A percentile compares a stretch with the other conserved stretches of the same genome.
Conservation (phyloP, 495 filamentous ascomycete species). For the Pseudevernia furfuracea region DNA sequence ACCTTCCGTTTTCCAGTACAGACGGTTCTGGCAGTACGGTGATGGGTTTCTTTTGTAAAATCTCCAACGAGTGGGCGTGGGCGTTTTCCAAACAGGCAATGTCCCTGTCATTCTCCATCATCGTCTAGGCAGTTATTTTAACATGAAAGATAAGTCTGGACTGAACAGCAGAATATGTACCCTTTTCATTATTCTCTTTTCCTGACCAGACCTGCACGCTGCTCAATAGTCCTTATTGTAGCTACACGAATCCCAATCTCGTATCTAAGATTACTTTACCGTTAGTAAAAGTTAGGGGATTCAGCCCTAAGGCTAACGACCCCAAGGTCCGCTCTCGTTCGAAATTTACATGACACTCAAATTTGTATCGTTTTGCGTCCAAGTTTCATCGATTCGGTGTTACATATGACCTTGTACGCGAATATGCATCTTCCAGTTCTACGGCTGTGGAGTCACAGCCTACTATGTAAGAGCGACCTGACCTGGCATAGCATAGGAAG, state of each 20-base stretch:
- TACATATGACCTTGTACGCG: too few species aligned
- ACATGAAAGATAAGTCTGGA: not conserved
- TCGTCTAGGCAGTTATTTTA: not conserved
- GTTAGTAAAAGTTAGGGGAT: too few species aligned
- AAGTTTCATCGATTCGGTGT: too few species aligned
- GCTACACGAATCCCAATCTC: not conserved
- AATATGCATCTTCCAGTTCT: too few species aligned
- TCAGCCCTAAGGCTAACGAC: too few species aligned
- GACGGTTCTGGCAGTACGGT: slow-evolving; percentile 10
- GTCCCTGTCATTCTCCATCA: slow-evolving; percentile 15
- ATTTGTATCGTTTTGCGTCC: too few species aligned
- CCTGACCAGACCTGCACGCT: not conserved
- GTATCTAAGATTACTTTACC: too few species aligned
- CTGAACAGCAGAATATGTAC: not conserved
- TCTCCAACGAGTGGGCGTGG: slow-evolving; percentile 7
- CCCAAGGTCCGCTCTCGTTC: too few species aligned
- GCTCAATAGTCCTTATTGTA: not conserved
- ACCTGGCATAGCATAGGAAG: too few species aligned
- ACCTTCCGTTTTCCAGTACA: not conserved
- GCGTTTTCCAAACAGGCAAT: slow-evolving; percentile 2
- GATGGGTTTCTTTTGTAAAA: not conserved
- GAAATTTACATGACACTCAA: too few species aligned
- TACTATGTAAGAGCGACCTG: too few species aligned
- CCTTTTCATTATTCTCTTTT: not conserved
- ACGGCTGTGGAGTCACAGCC: too few species aligned